Base-by-base conservation (phyloP, 2,329 filamentous ascomycete species). In the Huntiella omanensis region DNA sequence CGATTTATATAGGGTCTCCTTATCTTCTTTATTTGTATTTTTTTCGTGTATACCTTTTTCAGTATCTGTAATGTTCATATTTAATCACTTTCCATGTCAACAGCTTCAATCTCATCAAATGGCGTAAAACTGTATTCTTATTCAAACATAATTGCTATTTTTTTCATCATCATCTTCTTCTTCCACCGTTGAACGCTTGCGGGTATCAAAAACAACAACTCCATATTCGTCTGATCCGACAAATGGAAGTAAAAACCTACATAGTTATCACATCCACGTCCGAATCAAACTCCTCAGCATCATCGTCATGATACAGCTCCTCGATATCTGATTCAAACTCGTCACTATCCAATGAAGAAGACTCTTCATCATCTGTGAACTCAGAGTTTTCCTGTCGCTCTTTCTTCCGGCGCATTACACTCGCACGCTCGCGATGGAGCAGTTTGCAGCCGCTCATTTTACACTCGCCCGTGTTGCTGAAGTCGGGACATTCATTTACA, bases 401-500 rank as follows among this genome's bases (percentile, higher is more conserved):
- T 44, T 63, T 62, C 64, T 55, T 70, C 68, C 80, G 78, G 57
- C 84, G 81, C 56, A 80, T 70, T 58, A 79, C 68, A 67, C 83
- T 86, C 59, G 86, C 86, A 63, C 83, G 78, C 64, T 91, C 83
- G 59, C 88, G 76, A 64, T 98, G 91, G 50, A 77, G 81, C 46
- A 94, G 72, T 59, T 80, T 82, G 68, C 88, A 96, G 53, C 79
- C 77, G 62, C 79, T 77, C 59, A 73, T 77, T 59, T 77, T 77
- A 73, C 91, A 98, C 52, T 70, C 68, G 56, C 88, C 88, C 50
- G 75, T 84, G 64, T 94, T 93, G 71, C 84, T 83, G 67, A 92
- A 95, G 60, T 93, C 83, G 52, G 91, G 88, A 62, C 91, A 96
- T 62, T 96, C 88, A 63, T 81, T 80, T 49, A 88, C 80, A 65